phyloP scores from a whole-genome alignment of 495 filamentous ascomycete species.

The Penicillium psychrofluorescens region DNA sequence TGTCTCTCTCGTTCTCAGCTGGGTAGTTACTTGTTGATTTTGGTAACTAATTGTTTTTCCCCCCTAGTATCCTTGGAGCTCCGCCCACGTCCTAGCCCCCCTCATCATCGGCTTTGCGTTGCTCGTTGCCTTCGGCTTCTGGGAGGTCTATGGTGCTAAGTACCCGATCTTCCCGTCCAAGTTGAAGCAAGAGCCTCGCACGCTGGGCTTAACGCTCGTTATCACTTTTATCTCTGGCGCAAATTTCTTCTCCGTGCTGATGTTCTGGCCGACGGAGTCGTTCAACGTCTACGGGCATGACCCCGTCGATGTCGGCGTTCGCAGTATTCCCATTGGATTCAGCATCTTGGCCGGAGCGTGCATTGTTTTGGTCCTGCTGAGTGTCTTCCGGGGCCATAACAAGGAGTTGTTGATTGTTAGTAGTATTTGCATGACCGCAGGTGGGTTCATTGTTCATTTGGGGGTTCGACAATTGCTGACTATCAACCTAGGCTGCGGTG shows the following conservation, averaged over 20 bases:
- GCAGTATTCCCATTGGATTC: conserved; percentile 60
- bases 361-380: conserved; percentile 54
- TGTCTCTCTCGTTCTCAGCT: not conserved
- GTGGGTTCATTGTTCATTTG: conserved; percentile 16
- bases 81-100: conserved; percentile 51
- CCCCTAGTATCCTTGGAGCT: conserved; percentile 49
- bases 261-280: conserved; percentile 69
- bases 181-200: conserved; percentile 56
- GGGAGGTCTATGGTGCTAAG: conserved; percentile 54
- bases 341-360: conserved; percentile 56
- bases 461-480: not conserved
- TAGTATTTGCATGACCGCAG: conserved; percentile 62
- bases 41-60: conserved; percentile 1
- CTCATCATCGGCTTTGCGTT: conserved; percentile 49
- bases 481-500: conserved; percentile 45
- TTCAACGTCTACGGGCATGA: conserved; percentile 71
- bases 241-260: conserved; percentile 68
- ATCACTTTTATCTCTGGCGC: conserved; percentile 70
- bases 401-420: conserved; percentile 54
- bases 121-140: conserved; percentile 48
- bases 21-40: no score
- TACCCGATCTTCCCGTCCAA: conserved; percentile 61
- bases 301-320: conserved; percentile 57
- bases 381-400: conserved; percentile 54
- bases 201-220: conserved; percentile 54